phyloP scores from a whole-genome alignment of 73 alveolate genomes.

The Chromera velia region DNA sequence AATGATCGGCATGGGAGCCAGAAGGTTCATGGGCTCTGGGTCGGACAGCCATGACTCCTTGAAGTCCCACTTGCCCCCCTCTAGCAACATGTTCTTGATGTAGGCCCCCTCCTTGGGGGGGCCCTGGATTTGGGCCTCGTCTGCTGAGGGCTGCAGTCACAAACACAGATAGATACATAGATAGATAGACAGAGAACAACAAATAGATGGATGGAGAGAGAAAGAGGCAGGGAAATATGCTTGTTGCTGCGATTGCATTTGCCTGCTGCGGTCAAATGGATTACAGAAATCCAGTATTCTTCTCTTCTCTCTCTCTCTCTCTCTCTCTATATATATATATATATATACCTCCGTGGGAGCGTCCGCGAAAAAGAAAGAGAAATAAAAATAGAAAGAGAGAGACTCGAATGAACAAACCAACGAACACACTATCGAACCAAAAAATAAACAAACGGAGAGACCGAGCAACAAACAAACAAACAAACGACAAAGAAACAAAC shows the following conservation, averaged over 20 bases:
- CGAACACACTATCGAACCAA: neutral
- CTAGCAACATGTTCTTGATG: slow-evolving; percentile 37
- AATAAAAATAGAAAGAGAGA: too few relatives aligned
- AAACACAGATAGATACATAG: too few relatives aligned
- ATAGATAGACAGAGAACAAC: neutral
- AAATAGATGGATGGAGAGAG: neutral
- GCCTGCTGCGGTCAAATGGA: neutral
- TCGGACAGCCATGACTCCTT: slow-evolving; percentile 81
- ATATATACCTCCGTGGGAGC: too few relatives aligned
- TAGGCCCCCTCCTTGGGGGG: slow-evolving; percentile 36
- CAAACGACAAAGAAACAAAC: neutral
- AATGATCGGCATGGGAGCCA: slow-evolving; percentile 76
- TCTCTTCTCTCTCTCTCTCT: neutral
- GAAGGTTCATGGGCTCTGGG: slow-evolving; percentile 95
- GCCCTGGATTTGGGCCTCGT: slow-evolving; percentile 10
- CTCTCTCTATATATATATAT: neutral
- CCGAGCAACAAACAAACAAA: neutral
- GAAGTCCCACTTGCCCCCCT: slow-evolving; percentile 89
- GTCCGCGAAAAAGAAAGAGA: too few relatives aligned
- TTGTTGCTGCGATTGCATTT: neutral
- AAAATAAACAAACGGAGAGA: neutral
- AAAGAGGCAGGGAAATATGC: neutral
- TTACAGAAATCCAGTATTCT: neutral
- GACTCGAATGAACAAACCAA: neutral
- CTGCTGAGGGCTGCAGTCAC: neutral